Base-by-base conservation (phyloP, 2,329 filamentous ascomycete species). In the Neonectria punicea region DNA sequence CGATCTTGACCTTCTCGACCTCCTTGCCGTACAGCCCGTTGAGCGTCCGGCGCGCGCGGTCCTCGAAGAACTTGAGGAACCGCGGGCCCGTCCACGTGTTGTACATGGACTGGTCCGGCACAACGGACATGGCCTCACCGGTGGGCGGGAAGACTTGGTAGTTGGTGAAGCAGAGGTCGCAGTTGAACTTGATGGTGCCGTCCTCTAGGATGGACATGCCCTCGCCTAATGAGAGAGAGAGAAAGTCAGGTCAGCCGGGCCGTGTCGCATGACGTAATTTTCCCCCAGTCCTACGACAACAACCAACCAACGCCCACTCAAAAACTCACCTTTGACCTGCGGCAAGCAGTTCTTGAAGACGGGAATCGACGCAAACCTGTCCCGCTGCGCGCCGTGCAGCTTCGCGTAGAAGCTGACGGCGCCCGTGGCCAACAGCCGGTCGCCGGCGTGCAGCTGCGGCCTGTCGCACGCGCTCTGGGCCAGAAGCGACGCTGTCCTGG, bases 161-260 rank as follows among this genome's bases (percentile, higher is more conserved):
- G 72, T 89, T 89, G 44, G 82, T 86, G 71, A 90, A 86, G 59
- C 86, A 87, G 20, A 84, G 81, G 54, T 88, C 82, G 71, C 87
- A 87, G 63, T 88, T 89, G 78, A 89, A 88, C 74, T 90, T 90
- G 63, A 90, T 80, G 2, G 85, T 78, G 1, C 85, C 83, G 34
- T 84, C 78, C 4, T 75, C 68, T 9, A 84, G 84, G 14, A 81
- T 81, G 8, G 79, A 81, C 79, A 82, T 81, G 54, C 79, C 78
- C 69, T 82, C 80, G 22, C 80, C 80, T 81, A 68, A 11, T 13
- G 39, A 2, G 43, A 9, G 30, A 41, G 46, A 32, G 43, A 44
- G 41, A 47, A 22, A 14, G 22, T 22, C 7, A 28, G 59, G 58
- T 53, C 53, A 56, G 36, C 50, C 22, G 28, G 43, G 20, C 28